Conservation (phyloP, 2,329 filamentous ascomycete species). For the Chrysoporthe deuterocubensis region DNA sequence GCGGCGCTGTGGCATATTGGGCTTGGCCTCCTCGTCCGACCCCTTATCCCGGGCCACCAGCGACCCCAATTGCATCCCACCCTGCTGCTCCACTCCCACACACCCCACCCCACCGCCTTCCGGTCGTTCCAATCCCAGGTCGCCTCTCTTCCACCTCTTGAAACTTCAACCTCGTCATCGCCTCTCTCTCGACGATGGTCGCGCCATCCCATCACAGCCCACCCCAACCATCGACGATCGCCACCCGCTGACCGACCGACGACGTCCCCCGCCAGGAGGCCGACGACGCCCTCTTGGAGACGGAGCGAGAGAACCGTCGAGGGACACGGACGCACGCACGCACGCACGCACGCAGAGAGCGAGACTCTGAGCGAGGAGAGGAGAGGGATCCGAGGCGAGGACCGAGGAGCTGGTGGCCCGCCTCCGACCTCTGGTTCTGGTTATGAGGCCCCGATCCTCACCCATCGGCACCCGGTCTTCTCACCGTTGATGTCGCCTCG, state of each 20-base stretch:
- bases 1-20: not conserved
- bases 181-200: slow-evolving; percentile 22
- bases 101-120: slow-evolving; percentile 8
- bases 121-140: slow-evolving; percentile 19
- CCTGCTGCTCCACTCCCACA: not conserved
- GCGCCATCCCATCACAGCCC: slow-evolving; percentile 15
- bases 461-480: slow-evolving; percentile 23
- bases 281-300: not conserved
- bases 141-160: slow-evolving; percentile 8
- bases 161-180: slow-evolving; percentile 16
- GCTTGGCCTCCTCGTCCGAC: not conserved
- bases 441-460: slow-evolving; percentile 23
- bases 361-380: not conserved
- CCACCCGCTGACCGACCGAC: not conserved
- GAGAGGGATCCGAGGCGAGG: slow-evolving; percentile 10
- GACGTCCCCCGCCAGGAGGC: not conserved
- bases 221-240: slow-evolving; percentile 9
- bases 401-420: slow-evolving; percentile 3
- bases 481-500: slow-evolving; percentile 19
- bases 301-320: not conserved
- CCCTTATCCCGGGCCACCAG: slow-evolving; percentile 3
- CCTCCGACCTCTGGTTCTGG: slow-evolving; percentile 3
- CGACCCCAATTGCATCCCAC: not conserved
- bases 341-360: not conserved
- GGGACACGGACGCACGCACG: not conserved